Evolutionary conservation across 139 green algal genomes (phyloP).

Genomic region (Tetradesmus lagerheimii): DNA sequence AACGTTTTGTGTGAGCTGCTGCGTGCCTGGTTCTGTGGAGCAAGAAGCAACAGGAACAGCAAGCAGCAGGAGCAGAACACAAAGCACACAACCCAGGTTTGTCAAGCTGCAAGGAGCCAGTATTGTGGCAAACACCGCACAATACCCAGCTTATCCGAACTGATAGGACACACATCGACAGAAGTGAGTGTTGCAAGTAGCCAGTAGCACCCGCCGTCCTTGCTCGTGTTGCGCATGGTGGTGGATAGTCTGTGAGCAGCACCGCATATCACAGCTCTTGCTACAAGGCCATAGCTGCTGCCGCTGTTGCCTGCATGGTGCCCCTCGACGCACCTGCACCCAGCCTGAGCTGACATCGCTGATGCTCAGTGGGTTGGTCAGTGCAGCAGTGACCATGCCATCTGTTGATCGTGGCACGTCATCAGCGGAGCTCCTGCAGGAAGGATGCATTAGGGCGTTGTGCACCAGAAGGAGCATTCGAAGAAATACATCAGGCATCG

Average conservation of each 20-base stretch:
- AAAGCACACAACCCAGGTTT: neutral
- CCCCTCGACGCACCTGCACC: neutral
- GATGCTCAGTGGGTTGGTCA: neutral
- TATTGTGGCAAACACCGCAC: too few relatives aligned
- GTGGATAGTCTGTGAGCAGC: neutral
- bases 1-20: neutral
- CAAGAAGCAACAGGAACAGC: neutral
- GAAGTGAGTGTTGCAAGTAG: too few relatives aligned
- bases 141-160: too few relatives aligned
- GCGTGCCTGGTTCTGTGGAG: neutral
- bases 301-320: neutral
- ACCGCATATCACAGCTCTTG: neutral
- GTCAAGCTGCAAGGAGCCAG: too few relatives aligned
- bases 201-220: too few relatives aligned
- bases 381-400: constrained; percentile 7
- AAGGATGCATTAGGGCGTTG: neutral
- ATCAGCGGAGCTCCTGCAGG: constrained; percentile 24
- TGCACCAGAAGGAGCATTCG: neutral
- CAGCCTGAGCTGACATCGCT: constrained; percentile 33
- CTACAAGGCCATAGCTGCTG: neutral
- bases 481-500: too few relatives aligned
- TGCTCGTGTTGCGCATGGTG: too few relatives aligned
- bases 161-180: too few relatives aligned
- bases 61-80: neutral
- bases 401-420: constrained; percentile 26